These are phyloP conservation scores for Malus hybrid DNA, from an alignment of 331 rosid species.

Conservation along the genomic window DNA sequence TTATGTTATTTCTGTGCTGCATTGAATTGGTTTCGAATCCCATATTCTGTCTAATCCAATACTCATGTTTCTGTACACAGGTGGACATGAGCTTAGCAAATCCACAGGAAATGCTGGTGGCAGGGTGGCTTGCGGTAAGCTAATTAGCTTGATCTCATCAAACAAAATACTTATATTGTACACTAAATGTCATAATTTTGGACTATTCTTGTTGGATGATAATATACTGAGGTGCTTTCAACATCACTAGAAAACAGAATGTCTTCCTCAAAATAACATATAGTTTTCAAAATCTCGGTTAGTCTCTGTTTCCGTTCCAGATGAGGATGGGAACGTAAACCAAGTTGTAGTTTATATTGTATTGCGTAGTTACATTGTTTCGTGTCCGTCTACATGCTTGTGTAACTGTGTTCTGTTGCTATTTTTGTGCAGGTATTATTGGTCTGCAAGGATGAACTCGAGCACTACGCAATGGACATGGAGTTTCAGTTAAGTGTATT, in stretches of 20 bases:
- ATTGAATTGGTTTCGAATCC: background rate
- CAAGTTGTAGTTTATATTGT: background rate
- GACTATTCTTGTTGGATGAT: background rate
- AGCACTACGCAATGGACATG: background rate
- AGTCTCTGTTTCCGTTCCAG: background rate
- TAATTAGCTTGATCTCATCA: background rate
- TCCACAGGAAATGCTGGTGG: constrained; percentile 97
- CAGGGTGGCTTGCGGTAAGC: constrained; percentile 87
- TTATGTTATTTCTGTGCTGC: background rate
- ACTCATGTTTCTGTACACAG: constrained; percentile 23
- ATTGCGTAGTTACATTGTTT: background rate
- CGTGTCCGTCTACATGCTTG: background rate
- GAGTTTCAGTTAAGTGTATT: constrained; percentile 5
- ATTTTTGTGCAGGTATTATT: constrained; percentile 51
- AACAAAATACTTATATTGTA: background rate
- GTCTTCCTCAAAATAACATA: background rate
- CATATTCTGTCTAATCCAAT: background rate
- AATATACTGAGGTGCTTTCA: background rate
- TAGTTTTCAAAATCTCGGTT: too few species aligned
- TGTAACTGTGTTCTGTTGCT: background rate
- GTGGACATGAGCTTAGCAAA: constrained; percentile 97
- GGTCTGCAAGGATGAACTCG: constrained; percentile 69
- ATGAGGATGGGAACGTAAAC: background rate
- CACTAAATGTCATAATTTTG: background rate
- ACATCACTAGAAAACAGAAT: background rate